Conservation (phyloP, 148 eudicot species). For the Chenopodium quinoa region DNA sequence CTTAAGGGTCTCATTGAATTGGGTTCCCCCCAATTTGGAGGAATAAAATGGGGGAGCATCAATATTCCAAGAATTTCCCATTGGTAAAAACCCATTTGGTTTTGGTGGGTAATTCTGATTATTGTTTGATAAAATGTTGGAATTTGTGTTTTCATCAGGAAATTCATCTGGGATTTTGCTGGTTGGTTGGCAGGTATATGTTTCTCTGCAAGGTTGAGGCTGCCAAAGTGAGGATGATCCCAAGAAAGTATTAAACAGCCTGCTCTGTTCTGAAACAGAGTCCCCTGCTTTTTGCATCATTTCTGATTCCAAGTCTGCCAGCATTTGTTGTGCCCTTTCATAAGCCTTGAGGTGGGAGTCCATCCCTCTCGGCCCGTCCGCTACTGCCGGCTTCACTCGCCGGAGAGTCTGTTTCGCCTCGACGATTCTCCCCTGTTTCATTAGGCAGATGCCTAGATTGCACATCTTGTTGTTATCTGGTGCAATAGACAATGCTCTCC, state of each 20-base stretch:
- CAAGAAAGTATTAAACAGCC: slow-evolving; percentile 68
- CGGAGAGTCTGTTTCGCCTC: slow-evolving; percentile 84
- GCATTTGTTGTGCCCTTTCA: slow-evolving; percentile 97
- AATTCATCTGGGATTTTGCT: slow-evolving; percentile 42
- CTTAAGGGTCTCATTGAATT: slow-evolving; percentile 62
- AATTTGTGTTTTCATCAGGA: slow-evolving; percentile 58
- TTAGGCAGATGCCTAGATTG: slow-evolving; percentile 85
- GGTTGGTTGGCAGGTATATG: slow-evolving; percentile 13
- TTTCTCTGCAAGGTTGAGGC: slow-evolving; percentile 92
- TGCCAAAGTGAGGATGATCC: slow-evolving; percentile 93
- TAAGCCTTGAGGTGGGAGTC: slow-evolving; percentile 97
- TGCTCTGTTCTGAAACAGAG: slow-evolving; percentile 66
- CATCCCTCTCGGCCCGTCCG: slow-evolving; percentile 79
- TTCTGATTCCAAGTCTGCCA: slow-evolving; percentile 77
- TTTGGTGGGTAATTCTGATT: slow-evolving; percentile 27
- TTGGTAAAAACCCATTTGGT: slow-evolving; percentile 21
- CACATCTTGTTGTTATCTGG: slow-evolving; percentile 98
- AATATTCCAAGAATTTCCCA: slow-evolving; percentile 49
- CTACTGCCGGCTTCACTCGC: slow-evolving; percentile 72
- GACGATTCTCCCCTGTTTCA: slow-evolving; percentile 86
- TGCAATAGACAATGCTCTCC: slow-evolving; percentile 76
- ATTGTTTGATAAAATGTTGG: slow-evolving; percentile 29
- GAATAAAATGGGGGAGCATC: slow-evolving; percentile 77
- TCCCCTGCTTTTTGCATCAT: slow-evolving; percentile 67
- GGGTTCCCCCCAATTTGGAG: slow-evolving; percentile 29